Conservation (phyloP, 352 stramenopile genomes). For the Aphanomyces stellatus region DNA sequence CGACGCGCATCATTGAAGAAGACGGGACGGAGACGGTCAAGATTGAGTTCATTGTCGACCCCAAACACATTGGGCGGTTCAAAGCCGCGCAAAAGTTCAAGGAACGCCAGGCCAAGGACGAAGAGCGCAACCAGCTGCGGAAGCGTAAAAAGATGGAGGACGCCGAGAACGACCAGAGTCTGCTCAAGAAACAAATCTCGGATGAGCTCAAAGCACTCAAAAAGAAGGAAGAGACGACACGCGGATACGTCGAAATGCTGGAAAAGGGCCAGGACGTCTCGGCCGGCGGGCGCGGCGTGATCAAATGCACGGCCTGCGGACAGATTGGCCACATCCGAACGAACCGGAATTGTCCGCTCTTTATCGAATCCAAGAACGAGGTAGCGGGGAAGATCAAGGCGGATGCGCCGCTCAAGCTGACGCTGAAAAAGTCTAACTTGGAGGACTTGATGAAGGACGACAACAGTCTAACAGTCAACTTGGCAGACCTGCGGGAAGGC, state of each 20-base stretch:
- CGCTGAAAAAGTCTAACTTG: slow-evolving; percentile 39
- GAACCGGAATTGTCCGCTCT: slow-evolving; percentile 73
- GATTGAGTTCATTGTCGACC: slow-evolving; percentile 75
- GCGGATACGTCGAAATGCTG: slow-evolving; percentile 75
- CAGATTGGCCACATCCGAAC: slow-evolving; percentile 76
- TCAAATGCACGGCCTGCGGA: slow-evolving; percentile 74
- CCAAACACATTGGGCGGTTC: slow-evolving; percentile 57
- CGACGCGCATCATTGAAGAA: slow-evolving; percentile 67
- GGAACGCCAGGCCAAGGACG: slow-evolving; percentile 54
- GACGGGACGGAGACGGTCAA: slow-evolving; percentile 66
- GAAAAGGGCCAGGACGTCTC: slow-evolving; percentile 48
- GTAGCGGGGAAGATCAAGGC: slow-evolving; percentile 20
- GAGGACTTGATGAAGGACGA: slow-evolving; percentile 14
- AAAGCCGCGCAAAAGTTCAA: slow-evolving; percentile 69
- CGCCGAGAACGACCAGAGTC: slow-evolving; percentile 35
- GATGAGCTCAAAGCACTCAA: slow-evolving; percentile 80
- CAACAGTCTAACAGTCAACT: slow-evolving; percentile 66
- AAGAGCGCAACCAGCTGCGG: slow-evolving; percentile 62
- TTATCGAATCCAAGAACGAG: slow-evolving; percentile 36
- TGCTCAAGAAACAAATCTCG: slow-evolving; percentile 69
- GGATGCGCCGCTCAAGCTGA: slow-evolving; percentile 50
- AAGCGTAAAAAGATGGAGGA: slow-evolving; percentile 68
- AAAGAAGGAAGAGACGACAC: slow-evolving; percentile 75
- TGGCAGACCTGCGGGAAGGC: slow-evolving; percentile 63
- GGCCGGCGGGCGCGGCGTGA: slow-evolving; percentile 44